Percentiles rank a stretch among this genome's conserved stretches.
Conservation (phyloP, 2,329 filamentous ascomycete species). For the Cytospora mali region DNA sequence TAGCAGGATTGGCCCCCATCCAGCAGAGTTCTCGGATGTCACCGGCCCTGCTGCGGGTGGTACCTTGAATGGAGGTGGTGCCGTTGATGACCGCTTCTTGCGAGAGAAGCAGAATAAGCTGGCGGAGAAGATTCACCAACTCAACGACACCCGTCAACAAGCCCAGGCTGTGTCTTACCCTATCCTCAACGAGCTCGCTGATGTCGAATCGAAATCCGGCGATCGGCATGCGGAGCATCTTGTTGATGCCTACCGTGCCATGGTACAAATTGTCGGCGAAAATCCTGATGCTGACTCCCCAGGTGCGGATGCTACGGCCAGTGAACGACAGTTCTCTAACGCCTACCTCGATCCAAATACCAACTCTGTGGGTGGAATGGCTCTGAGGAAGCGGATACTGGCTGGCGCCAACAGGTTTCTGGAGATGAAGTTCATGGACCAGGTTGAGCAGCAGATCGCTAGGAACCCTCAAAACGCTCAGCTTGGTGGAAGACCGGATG, state of each 20-base stretch:
- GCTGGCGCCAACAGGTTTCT: conserved; percentile 78
- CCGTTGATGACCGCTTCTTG: conserved; percentile 73
- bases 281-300: conserved; percentile 60
- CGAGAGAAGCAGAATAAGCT: conserved; percentile 85
- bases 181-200: conserved; percentile 73
- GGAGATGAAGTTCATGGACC: conserved; percentile 77
- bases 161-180: conserved; percentile 60
- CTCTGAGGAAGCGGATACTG: conserved; percentile 77
- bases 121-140: conserved; percentile 73
- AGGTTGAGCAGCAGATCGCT: conserved; percentile 75
- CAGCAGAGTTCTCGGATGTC: conserved; percentile 69
- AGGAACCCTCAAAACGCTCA: conserved; percentile 88
- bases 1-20: conserved; percentile 66
- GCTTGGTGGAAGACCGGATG: conserved; percentile 84
- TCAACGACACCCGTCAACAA: conserved; percentile 76
- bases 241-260: conserved; percentile 78
- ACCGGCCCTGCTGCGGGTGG: conserved; percentile 55
- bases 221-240: conserved; percentile 75
- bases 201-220: conserved; percentile 70
- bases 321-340: conserved; percentile 73
- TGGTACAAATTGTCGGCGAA: conserved; percentile 79
- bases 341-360: conserved; percentile 77
- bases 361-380: conserved; percentile 64
- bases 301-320: conserved; percentile 65
- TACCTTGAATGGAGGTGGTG: conserved; percentile 48